Evolutionary conservation across 805 yeast genomes (phyloP).

Genomic region (Kuraishia hungarica): DNA sequence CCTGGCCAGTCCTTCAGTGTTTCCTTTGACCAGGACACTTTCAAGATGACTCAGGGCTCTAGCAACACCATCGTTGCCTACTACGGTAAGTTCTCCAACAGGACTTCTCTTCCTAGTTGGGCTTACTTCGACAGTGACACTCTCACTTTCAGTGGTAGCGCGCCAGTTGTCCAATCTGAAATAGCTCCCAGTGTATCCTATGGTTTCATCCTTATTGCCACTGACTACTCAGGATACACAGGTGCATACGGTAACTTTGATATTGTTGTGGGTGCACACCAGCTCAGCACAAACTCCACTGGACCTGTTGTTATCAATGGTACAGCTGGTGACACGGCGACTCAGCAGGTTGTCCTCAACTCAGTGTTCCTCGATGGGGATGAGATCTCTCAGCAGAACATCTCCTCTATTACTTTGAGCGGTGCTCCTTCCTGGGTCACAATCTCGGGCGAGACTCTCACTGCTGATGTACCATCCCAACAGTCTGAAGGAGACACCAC

Average conservation of each 20-base stretch:
- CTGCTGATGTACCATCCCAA: conserved; percentile 50
- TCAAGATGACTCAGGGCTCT: conserved; percentile 35
- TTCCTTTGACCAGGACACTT: conserved; percentile 54
- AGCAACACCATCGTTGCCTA: conserved; percentile 48
- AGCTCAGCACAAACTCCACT: conserved; percentile 57
- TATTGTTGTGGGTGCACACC: conserved; percentile 83
- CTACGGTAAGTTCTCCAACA: conserved; percentile 74
- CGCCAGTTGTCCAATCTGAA: conserved; percentile 77
- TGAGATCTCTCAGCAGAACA: conserved; percentile 36
- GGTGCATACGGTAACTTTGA: conserved; percentile 65
- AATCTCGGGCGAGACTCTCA: conserved; percentile 31
- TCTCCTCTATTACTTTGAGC: conserved; percentile 40
- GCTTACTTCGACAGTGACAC: conserved; percentile 53
- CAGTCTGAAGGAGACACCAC: conserved; percentile 22
- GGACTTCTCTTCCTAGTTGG: conserved; percentile 92
- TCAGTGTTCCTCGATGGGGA: conserved; percentile 58
- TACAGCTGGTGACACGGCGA: conserved; percentile 48
- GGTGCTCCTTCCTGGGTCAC: conserved; percentile 56
- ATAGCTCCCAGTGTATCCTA: conserved; percentile 82
- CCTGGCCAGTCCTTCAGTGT: conserved; percentile 66
- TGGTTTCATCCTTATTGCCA: conserved; percentile 64
- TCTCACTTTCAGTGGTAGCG: conserved; percentile 73
- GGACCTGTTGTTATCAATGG: conserved; percentile 55
- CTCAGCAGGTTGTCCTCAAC: conserved; percentile 52
- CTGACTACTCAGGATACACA: conserved; percentile 69